Evolutionary conservation across 805 yeast genomes (phyloP), one percentile per base, ranked within the genome.

Genomic region (Geotrichum ghanense): DNA sequence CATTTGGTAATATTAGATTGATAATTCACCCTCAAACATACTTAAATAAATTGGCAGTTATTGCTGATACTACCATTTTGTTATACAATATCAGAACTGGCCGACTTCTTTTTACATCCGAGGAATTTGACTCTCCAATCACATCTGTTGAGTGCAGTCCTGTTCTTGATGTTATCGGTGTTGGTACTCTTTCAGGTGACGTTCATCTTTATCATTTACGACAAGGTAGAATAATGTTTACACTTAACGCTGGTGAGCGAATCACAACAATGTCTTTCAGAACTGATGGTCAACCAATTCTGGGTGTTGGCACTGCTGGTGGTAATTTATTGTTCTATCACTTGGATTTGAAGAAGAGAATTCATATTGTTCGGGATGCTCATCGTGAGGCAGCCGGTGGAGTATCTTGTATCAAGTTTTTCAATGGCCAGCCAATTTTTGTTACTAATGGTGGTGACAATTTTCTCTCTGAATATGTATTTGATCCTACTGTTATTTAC

Each of bases 381-480:
- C 97, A 90, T 60, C 72, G 72, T 46, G 90, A 82, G 55, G 54
- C 71, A 1, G 72, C 72, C 48, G 95, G 95, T 20, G 95, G 96
- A 54, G 79, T 88, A 12, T 69, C 87, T 3, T 76, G 75, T 45
- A 84, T 78, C 3, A 70, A 74, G 42, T 92, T 87, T 62, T 68
- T 92, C 48, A 82, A 85, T 54, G 97, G 97, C 2, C 97, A 90
- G 66, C 89, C 98, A 0, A 80, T 94, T 19, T 68, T 88, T 16
- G 81, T 92, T 12, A 83, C 96, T 2, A 78, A 82, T 41, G 97
- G 97, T 54, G 90, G 84, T 27, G 97, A 94, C 61, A 92, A 92
- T 64, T 77, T 79, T 34, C 69, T 92, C 55, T 85, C 85, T 57
- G 97, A 92, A 64, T 84, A 72, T 55, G 97, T 88, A 0, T 92